Evolutionary conservation across 1,139 yeast genomes (phyloP).

Genomic region (Nakaseomyces uthaithaninus): DNA sequence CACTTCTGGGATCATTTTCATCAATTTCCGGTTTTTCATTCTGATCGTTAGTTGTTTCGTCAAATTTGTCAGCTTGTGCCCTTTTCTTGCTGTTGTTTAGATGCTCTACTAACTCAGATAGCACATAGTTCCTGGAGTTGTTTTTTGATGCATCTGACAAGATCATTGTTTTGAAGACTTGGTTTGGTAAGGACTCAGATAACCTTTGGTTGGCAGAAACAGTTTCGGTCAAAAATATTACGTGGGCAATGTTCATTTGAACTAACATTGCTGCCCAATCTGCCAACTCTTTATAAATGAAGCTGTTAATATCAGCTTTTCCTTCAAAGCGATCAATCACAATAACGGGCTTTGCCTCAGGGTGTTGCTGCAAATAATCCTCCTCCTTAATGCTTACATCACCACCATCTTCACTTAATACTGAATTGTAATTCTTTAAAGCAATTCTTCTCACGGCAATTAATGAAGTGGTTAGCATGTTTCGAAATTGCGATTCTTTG

Average conservation of each 20-base stretch:
- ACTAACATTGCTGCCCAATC: constrained; percentile 83
- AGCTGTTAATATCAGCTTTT: constrained; percentile 54
- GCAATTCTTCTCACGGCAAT: constrained; percentile 71
- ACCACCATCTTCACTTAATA: constrained; percentile 27
- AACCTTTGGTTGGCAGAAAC: constrained; percentile 66
- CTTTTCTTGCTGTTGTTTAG: constrained; percentile 18
- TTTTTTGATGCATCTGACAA: constrained; percentile 73
- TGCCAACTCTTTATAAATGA: constrained; percentile 67
- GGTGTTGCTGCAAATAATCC: constrained; percentile 75
- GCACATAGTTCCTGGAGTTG: constrained; percentile 65
- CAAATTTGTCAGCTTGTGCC: constrained; percentile 13
- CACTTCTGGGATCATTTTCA: constrained; percentile 9
- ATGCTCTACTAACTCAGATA: constrained; percentile 44
- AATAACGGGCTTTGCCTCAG: constrained; percentile 79
- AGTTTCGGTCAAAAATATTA: constrained; percentile 77
- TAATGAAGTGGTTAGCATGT: constrained; percentile 67
- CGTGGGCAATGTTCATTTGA: constrained; percentile 79
- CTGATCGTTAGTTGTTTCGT: constrained; percentile 16
- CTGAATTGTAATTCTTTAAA: constrained; percentile 36
- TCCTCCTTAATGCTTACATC: constrained; percentile 51
- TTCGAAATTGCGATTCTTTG: constrained; percentile 73
- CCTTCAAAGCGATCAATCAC: constrained; percentile 68
- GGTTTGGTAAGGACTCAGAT: constrained; percentile 70
- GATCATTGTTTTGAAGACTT: constrained; percentile 66
- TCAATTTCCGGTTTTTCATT: constrained; percentile 12